Percentiles rank a stretch among this genome's conserved stretches.
Conservation (phyloP, 176 grass and related monocot genomes). For the Hsuehochloa calcarea region DNA sequence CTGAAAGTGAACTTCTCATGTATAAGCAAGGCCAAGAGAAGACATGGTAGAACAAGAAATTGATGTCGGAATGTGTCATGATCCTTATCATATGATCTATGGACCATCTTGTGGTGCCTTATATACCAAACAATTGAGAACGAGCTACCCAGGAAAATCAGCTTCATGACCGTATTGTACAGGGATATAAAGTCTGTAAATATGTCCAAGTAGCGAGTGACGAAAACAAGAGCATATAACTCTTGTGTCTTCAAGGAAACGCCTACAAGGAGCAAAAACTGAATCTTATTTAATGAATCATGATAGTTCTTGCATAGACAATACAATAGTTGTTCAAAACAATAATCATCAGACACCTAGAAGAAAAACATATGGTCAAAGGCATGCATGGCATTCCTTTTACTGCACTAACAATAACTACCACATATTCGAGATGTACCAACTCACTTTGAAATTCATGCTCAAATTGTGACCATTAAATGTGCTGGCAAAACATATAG, state of each 20-base stretch:
- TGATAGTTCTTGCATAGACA: neutral
- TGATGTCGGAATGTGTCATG: conserved; percentile 72
- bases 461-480: neutral
- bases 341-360: neutral
- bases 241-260: conserved; percentile 82
- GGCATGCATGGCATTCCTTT: too few species aligned
- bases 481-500: neutral
- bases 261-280: conserved; percentile 28
- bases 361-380: neutral
- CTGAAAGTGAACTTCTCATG: conserved; percentile 63
- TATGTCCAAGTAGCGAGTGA: conserved; percentile 70
- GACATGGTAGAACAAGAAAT: conserved; percentile 59
- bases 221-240: conserved; percentile 76
- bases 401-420: neutral
- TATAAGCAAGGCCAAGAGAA: conserved; percentile 64
- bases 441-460: neutral
- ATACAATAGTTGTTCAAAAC: neutral
- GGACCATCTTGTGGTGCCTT: conserved; percentile 67
- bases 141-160: conserved; percentile 68
- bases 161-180: conserved; percentile 75
- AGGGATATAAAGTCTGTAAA: conserved; percentile 53
- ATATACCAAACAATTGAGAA: conserved; percentile 85
- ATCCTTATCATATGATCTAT: conserved; percentile 72
- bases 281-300: neutral
- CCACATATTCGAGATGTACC: neutral